Percentiles rank a stretch among this genome's conserved stretches.
Evolutionary conservation across 805 yeast genomes (phyloP).

Genomic region (Tetrapisispora pingtungensis): DNA sequence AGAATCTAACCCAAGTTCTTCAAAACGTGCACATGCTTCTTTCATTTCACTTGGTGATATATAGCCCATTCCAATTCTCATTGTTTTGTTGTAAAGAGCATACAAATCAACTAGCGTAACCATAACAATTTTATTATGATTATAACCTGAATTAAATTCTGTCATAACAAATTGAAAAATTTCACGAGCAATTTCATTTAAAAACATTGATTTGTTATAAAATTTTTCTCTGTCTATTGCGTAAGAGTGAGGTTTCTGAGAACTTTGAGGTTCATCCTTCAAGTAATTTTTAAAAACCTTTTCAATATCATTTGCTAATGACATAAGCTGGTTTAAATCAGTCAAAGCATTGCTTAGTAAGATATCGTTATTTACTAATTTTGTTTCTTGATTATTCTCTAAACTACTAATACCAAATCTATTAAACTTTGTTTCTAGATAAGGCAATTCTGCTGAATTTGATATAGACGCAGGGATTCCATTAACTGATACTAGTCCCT

Average conservation of each 20-base stretch:
- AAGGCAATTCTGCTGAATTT: slow-evolving; percentile 5
- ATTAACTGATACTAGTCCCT: slow-evolving; percentile 29
- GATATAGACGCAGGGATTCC: slow-evolving; percentile 13
- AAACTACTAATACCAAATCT: slow-evolving; percentile 64
- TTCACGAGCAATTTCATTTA: slow-evolving; percentile 68
- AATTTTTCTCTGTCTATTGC: slow-evolving; percentile 29
- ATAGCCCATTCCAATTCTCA: slow-evolving; percentile 55
- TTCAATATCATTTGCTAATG: slow-evolving; percentile 66
- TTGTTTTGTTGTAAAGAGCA: slow-evolving; percentile 52
- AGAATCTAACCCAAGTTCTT: slow-evolving; percentile 41
- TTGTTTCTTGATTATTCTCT: slow-evolving; percentile 45
- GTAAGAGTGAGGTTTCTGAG: slow-evolving; percentile 11
- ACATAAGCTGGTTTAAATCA: slow-evolving; percentile 67
- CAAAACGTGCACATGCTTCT: slow-evolving; percentile 51
- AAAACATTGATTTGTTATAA: slow-evolving; percentile 33
- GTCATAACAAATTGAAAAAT: slow-evolving; percentile 53
- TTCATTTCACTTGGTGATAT: slow-evolving; percentile 60
- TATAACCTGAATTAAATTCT: slow-evolving; percentile 29
- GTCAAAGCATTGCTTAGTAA: slow-evolving; percentile 60
- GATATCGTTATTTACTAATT: slow-evolving; percentile 46
- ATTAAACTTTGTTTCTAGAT: slow-evolving; percentile 23
- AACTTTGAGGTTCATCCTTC: slow-evolving; percentile 4
- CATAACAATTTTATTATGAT: slow-evolving; percentile 40
- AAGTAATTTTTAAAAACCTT: slow-evolving; percentile 37
- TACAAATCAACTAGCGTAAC: slow-evolving; percentile 54